Conservation (phyloP, 2,329 filamentous ascomycete genomes). For the Neoascochyta sp. region DNA sequence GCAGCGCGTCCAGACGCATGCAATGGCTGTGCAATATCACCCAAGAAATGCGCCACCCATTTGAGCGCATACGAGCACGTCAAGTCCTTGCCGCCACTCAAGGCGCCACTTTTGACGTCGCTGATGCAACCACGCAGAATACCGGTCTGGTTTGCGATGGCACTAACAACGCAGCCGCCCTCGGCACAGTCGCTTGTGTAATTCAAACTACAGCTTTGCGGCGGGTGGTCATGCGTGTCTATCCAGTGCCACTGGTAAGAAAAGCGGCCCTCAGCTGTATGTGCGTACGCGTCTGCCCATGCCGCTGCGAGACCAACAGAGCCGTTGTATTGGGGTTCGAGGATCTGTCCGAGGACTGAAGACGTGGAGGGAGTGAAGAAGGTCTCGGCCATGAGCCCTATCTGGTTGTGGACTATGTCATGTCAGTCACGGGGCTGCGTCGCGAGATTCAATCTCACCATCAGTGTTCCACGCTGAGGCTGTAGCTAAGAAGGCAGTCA, state of each 20-base stretch:
- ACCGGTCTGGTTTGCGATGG: slow-evolving; percentile 42
- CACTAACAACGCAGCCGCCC: slow-evolving; percentile 42
- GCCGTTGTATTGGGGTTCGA: slow-evolving; percentile 40
- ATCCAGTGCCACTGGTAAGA: slow-evolving; percentile 45
- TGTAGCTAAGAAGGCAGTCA: slow-evolving; percentile 15
- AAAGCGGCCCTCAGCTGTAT: slow-evolving; percentile 39
- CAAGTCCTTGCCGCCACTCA: slow-evolving; percentile 29
- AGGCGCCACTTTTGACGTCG: slow-evolving; percentile 21
- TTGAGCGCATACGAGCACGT: slow-evolving; percentile 43
- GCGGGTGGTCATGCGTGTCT: slow-evolving; percentile 35
- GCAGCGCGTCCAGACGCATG: slow-evolving; percentile 39
- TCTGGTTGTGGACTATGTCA: slow-evolving; percentile 39
- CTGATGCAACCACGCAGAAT: slow-evolving; percentile 38
- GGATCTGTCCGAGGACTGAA: slow-evolving; percentile 32
- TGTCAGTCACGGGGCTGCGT: slow-evolving; percentile 5
- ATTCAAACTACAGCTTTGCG: slow-evolving; percentile 33
- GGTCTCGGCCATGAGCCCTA: slow-evolving; percentile 40
- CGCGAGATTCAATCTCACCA: slow-evolving; percentile 14
- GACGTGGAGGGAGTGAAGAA: slow-evolving; percentile 34
- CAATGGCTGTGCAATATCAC: slow-evolving; percentile 43
- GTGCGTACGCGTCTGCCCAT: slow-evolving; percentile 41
- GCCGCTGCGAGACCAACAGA: slow-evolving; percentile 40
- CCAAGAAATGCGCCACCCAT: slow-evolving; percentile 42
- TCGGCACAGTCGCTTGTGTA: slow-evolving; percentile 38
- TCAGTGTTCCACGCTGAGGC: slow-evolving; percentile 32